Percentiles rank a stretch among this genome's conserved stretches.
These are phyloP conservation scores for Plicaturopsis crispa DNA, from an alignment of 768 basidiomycete species.

Conservation along the genomic window DNA sequence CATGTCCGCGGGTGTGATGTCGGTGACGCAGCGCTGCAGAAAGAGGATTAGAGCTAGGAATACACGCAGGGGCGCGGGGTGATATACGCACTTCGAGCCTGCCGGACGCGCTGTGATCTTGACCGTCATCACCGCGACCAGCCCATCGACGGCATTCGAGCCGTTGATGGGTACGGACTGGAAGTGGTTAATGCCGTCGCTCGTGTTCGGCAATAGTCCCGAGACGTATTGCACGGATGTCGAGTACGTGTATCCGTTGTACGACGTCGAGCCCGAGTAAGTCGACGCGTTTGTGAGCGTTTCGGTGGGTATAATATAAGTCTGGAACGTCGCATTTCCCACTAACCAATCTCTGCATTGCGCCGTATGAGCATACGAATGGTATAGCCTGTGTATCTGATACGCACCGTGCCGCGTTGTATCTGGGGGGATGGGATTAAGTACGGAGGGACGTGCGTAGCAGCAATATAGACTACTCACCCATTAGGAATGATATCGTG, in stretches of 20 bases:
- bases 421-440: background rate
- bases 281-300: constrained; percentile 1
- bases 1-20: too few species aligned
- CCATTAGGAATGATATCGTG: constrained; percentile 50
- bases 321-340: constrained; percentile 40
- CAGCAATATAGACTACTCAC: constrained; percentile 15
- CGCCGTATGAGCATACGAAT: background rate
- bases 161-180: constrained; percentile 30
- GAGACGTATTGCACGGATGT: constrained; percentile 44
- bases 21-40: too few species aligned
- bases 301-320: constrained; percentile 16
- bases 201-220: constrained; percentile 42
- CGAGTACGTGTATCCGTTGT: constrained; percentile 42
- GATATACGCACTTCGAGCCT: too few species aligned
- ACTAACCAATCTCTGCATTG: constrained; percentile 43
- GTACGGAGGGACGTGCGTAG: background rate
- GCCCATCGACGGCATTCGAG: constrained; percentile 45
- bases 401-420: constrained; percentile 43
- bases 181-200: constrained; percentile 39
- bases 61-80: too few species aligned
- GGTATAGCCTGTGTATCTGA: background rate
- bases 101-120: constrained; percentile 30
- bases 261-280: constrained; percentile 23
- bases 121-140: constrained; percentile 51
- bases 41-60: too few species aligned